Base-by-base conservation (phyloP, 768 basidiomycete species). In the Coprinellus aureogranulatus region DNA sequence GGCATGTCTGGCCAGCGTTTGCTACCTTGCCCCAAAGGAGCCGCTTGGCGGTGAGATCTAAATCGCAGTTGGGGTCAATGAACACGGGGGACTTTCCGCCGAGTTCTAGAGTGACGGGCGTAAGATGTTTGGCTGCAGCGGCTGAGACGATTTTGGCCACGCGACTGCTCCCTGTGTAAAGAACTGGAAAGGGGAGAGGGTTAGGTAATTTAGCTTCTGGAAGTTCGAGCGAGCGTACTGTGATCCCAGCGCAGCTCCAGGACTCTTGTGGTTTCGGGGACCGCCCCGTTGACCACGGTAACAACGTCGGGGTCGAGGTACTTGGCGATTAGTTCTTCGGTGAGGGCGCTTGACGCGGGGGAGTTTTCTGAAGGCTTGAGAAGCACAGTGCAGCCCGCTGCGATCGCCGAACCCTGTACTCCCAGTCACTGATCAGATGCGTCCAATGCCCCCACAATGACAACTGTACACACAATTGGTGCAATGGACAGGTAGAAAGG, bases 1-100 rank as follows among this genome's bases (percentile, higher is more conserved):
- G 76, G 57, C 92, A 94, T 1, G 85, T 85, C 74, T 92, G 82
- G 2, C 92, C 92, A 0, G 82, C 84, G 62, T 94, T 94, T 34
- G 78, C 71, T 18, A 74, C 70, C 47, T 91, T 91, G n/a, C 90
- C 90, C 89, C 90, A 93, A 39, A 92, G 68, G 45, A 94, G 77
- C 20, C 92, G 80, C 44, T 79, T 80, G 2, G 89, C 89, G 0
- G 86, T 79, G 4, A 78, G 72, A 56, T 85, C 77, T 49, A 93
- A 70, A 65, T 94, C 86, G 54, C 82, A 84, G 22, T 74, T 77
- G 0, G 88, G 78, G 68, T 92, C 89, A 44, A 94, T 73, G 59
- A 93, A 75, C 20, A 85, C 89, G 1, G 91, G 90, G 1, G 81
- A 85, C 68, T 92, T 91, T 25, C 90, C 72, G 57, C 72, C 72